Percentiles rank a stretch among this genome's conserved stretches.
These are phyloP conservation scores for Amanita polypyramis DNA, from an alignment of 768 basidiomycete genomes.

Conservation along the genomic window DNA sequence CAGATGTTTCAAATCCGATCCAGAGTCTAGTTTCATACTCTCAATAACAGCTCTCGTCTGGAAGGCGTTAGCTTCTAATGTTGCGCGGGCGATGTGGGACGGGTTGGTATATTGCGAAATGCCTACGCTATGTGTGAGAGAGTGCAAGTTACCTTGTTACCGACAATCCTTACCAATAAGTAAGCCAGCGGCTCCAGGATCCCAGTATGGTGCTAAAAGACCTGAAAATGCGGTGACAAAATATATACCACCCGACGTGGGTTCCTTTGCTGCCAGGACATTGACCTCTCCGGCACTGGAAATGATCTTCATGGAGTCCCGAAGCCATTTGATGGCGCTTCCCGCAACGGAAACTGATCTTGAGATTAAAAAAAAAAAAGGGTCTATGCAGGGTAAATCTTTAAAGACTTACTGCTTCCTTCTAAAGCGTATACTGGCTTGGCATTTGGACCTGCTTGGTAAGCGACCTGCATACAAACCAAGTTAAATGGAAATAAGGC, in stretches of 20 bases:
- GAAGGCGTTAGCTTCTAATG: conserved; percentile 92
- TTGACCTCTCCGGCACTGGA: conserved; percentile 77
- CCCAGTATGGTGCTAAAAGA: conserved; percentile 96
- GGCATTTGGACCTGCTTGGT: conserved; percentile 68
- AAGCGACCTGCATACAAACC: conserved; percentile 55
- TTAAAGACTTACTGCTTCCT: conserved; percentile 64
- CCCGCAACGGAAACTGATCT: conserved; percentile 82
- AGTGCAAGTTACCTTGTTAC: neutral
- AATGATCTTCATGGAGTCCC: conserved; percentile 85
- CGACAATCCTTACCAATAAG: conserved; percentile 49
- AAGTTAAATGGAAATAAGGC: conserved; percentile 1
- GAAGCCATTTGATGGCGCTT: conserved; percentile 92
- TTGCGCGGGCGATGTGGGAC: conserved; percentile 88
- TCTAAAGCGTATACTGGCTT: conserved; percentile 91
- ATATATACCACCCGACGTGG: conserved; percentile 81
- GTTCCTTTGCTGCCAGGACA: conserved; percentile 63
- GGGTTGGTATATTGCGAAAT: conserved; percentile 85
- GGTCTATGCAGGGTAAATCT: conserved; percentile 2
- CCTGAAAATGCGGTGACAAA: conserved; percentile 98
- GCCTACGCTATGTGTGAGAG: conserved; percentile 24
- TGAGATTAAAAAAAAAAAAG: neutral
- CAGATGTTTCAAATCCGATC: conserved; percentile 66
- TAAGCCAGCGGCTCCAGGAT: conserved; percentile 79
- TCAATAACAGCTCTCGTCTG: conserved; percentile 94
- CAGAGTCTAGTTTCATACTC: conserved; percentile 90